Evolutionary conservation across 306 rosid species (phyloP).

Genomic region (Quercus parvula): DNA sequence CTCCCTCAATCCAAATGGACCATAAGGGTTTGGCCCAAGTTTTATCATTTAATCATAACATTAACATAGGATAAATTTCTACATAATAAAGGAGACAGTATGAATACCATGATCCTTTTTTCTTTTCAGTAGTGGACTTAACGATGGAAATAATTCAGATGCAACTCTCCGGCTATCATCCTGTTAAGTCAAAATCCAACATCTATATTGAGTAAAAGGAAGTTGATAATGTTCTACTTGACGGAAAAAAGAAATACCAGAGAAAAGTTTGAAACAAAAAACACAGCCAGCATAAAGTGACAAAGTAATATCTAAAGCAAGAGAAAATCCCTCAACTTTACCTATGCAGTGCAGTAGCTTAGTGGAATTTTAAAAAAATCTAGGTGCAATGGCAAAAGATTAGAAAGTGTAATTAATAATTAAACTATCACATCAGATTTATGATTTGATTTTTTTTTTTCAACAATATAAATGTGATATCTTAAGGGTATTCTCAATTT

Average conservation of each 20-base stretch:
- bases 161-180: conserved; percentile 90
- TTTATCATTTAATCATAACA: not conserved
- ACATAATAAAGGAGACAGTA: conserved; percentile 8
- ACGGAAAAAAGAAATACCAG: not conserved
- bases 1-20: no score
- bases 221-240: not conserved
- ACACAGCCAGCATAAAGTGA: not conserved
- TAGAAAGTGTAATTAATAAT: no score
- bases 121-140: conserved; percentile 56
- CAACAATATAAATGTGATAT: not conserved
- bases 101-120: conserved; percentile 86
- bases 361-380: not conserved
- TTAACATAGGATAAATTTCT: not conserved
- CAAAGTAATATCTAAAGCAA: not conserved
- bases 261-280: not conserved
- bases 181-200: conserved; percentile 37
- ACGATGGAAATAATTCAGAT: conserved; percentile 67
- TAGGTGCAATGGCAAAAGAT: not conserved
- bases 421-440: no score
- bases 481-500: not conserved
- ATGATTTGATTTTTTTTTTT: not conserved
- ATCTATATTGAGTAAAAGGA: conserved; percentile 11
- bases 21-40: not conserved
- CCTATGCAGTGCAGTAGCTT: not conserved
- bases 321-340: not conserved